Evolutionary conservation across 2,329 filamentous ascomycete species (phyloP), one percentile per base, ranked within the genome.

Genomic region (Talaromyces sp.): DNA sequence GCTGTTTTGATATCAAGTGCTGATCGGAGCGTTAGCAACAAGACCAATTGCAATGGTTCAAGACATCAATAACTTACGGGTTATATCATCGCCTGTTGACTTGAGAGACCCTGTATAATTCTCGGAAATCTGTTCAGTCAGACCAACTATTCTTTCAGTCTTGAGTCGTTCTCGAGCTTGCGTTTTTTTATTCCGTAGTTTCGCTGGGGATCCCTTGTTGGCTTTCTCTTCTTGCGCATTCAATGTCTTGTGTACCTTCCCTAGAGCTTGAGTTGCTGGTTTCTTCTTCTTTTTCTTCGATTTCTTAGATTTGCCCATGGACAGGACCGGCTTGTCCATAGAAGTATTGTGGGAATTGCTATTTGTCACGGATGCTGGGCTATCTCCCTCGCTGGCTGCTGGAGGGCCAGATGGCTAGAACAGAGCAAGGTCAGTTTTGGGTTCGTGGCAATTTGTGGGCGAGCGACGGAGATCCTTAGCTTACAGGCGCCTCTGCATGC

Each of bases 1-100:
- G 82, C 75, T 46, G 81, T 79, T 26, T 81, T 73, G 46, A 81
- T 62, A 51, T 74, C 69, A 55, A 78, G 64, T 52, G 73, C 75
- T 75, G 60, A 49, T 43, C 46, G 19, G 17, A 50, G 52, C 62
- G 56, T 60, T 31, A 27, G 43, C 9, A 14, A 49, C 8, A 46
- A 27, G 13, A 3, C 9, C 17, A 13, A 43, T 19, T 21, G 17
- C 29, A 19, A 14, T 21, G 21, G 11, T 13, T 46, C 11, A 13
- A 35, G 27, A 26, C 24, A 24, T 17, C 13, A 55, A 6, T 57
- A 10, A 62, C 65, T 49, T 62, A 68, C 66, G 58, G 26, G 60
- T 64, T 13, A 66, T 10, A 17, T 26, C 27, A n/a, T 27, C 1
- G 24, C 27, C 49, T 13, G 9, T 52, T 29, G 49, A 52, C 13